Conservation (phyloP, 805 yeast species). For the Pichia pseudocactophila region DNA sequence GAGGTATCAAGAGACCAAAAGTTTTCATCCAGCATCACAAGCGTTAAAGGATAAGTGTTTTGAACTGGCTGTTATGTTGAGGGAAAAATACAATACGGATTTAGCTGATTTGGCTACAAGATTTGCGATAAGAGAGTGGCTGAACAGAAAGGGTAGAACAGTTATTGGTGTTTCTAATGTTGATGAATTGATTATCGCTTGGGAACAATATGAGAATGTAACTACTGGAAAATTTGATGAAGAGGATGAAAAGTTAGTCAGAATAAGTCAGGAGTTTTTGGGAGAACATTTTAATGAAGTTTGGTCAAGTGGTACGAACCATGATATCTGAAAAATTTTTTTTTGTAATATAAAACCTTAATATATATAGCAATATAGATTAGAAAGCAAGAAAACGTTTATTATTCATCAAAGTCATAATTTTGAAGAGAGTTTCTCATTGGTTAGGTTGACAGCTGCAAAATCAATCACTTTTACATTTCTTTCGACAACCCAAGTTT, state of each 20-base stretch:
- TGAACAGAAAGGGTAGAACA: constrained; percentile 41
- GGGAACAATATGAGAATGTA: constrained; percentile 46
- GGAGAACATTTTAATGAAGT: constrained; percentile 54
- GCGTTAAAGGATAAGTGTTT: constrained; percentile 47
- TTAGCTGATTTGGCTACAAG: constrained; percentile 77
- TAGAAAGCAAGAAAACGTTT: not conserved
- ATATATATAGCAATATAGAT: not conserved
- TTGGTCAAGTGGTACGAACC: constrained; percentile 42
- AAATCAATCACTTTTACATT: constrained; percentile 70
- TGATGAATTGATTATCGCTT: constrained; percentile 55
- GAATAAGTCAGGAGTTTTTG: constrained; percentile 34
- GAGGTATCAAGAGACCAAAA: constrained; percentile 54
- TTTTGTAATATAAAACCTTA: not conserved
- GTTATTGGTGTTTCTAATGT: constrained; percentile 71
- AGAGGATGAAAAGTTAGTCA: constrained; percentile 36
- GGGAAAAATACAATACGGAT: constrained; percentile 39
- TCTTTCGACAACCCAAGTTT: constrained; percentile 73
- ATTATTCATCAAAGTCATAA: constrained; percentile 9
- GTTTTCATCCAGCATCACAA: constrained; percentile 72
- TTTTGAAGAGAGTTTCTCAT: constrained; percentile 14
- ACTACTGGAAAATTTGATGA: constrained; percentile 27
- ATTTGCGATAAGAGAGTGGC: constrained; percentile 61
- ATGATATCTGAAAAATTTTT: constrained; percentile 2
- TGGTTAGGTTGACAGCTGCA: constrained; percentile 65
- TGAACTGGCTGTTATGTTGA: constrained; percentile 33